phyloP scores from a whole-genome alignment of 768 basidiomycete species.

The Mycena vulgaris region DNA sequence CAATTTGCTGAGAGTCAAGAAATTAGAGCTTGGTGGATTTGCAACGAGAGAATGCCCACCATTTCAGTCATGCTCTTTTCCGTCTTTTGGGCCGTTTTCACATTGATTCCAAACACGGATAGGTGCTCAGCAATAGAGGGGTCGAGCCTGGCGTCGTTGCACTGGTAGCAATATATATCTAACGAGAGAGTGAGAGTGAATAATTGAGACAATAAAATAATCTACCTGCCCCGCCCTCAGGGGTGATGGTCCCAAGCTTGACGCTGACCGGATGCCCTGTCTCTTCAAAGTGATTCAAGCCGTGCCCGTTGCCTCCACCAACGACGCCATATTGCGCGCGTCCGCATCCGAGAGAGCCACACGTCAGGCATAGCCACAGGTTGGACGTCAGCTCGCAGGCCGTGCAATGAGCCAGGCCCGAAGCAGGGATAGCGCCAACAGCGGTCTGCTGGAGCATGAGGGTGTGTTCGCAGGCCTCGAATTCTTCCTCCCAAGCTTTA shows the following conservation, averaged over 20 bases:
- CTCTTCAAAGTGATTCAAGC: conserved; percentile 80
- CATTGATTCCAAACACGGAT: conserved; percentile 88
- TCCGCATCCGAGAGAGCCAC: conserved; percentile 93
- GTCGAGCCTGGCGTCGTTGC: conserved; percentile 73
- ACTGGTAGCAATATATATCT: conserved; percentile 96
- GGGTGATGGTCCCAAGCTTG: conserved; percentile 96
- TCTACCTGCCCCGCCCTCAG: conserved; percentile 92
- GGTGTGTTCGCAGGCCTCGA: conserved; percentile 87
- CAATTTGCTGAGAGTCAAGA: conserved; percentile 82
- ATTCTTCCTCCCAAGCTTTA: conserved; percentile 98
- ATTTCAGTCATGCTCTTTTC: conserved; percentile 98
- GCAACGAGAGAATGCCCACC: conserved; percentile 58
- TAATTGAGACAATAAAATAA: neutral
- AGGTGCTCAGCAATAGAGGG: conserved; percentile 72
- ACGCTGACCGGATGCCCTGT: conserved; percentile 88
- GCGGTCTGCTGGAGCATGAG: conserved; percentile 60
- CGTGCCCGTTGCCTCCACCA: conserved; percentile 89
- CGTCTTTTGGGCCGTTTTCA: conserved; percentile 87
- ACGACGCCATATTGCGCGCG: conserved; percentile 85
- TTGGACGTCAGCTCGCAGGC: conserved; percentile 92
- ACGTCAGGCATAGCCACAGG: conserved; percentile 95
- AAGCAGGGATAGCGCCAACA: conserved; percentile 64
- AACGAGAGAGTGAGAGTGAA: neutral
- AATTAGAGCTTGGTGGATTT: neutral
- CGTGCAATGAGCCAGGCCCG: conserved; percentile 84